These are phyloP conservation scores for Bruguiera sexangula DNA, from an alignment of 345 rosid genomes.

Conservation along the genomic window DNA sequence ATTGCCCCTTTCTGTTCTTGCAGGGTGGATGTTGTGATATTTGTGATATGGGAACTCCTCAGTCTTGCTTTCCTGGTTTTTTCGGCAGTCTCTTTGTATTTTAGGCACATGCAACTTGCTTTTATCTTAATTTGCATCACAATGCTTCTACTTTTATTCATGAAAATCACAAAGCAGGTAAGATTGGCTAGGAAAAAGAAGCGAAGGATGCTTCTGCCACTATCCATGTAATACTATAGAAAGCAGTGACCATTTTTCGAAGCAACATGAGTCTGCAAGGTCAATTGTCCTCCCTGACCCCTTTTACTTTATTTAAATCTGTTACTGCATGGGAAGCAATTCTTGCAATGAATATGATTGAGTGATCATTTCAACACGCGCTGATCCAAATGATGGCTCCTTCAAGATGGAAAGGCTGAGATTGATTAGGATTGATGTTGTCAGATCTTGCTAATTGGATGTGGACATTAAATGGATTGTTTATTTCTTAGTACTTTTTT, in stretches of 20 bases:
- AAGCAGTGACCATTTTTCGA: slow-evolving; percentile 6
- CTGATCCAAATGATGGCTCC: slow-evolving; percentile 13
- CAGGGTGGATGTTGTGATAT: slow-evolving; percentile 91
- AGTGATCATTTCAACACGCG: slow-evolving; percentile 9
- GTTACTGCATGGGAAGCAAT: slow-evolving; percentile 15
- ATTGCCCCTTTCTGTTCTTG: slow-evolving; percentile 19
- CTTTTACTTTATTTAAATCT: slow-evolving; percentile 9
- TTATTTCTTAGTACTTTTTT: slow-evolving; percentile 8
- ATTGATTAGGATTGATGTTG: not conserved
- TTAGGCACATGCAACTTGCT: slow-evolving; percentile 65
- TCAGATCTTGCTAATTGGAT: not conserved
- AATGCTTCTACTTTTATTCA: slow-evolving; percentile 69
- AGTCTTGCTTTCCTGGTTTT: slow-evolving; percentile 85
- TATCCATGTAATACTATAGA: slow-evolving; percentile 60
- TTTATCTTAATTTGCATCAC: slow-evolving; percentile 65
- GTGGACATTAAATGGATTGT: slow-evolving; percentile 4
- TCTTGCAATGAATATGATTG: slow-evolving; percentile 21
- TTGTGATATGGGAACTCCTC: slow-evolving; percentile 89
- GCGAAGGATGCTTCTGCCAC: slow-evolving; percentile 96
- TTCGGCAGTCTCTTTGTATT: slow-evolving; percentile 88
- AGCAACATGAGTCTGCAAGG: slow-evolving; percentile 18
- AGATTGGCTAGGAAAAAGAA: slow-evolving; percentile 80
- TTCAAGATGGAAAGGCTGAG: slow-evolving; percentile 16
- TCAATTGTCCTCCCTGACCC: slow-evolving; percentile 18
- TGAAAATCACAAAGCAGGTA: slow-evolving; percentile 84